Conservation (phyloP, 306 rosid species). For the Malus sieversii region DNA sequence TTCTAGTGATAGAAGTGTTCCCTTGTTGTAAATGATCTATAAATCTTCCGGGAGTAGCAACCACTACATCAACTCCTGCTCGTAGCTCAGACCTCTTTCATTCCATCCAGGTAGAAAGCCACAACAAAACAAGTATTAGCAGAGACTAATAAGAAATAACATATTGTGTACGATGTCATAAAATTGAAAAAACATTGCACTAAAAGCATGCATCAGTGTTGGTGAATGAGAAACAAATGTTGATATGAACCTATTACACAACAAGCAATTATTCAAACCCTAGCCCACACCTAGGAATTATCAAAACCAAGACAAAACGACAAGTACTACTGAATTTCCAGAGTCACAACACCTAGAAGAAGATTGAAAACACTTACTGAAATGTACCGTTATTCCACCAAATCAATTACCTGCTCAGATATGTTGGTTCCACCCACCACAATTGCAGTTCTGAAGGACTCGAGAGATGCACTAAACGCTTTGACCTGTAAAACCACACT, state of each 20-base stretch:
- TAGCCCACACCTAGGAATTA: constrained; percentile 1
- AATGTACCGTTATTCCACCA: background rate
- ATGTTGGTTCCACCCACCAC: constrained; percentile 87
- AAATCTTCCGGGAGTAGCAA: constrained; percentile 91
- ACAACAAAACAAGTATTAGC: background rate
- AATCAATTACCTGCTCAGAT: constrained; percentile 62
- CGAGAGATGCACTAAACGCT: constrained; percentile 74
- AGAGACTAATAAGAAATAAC: background rate
- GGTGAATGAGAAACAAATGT: background rate
- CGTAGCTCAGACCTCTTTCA: constrained; percentile 75
- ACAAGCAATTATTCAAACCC: background rate
- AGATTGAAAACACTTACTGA: background rate
- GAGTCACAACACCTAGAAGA: background rate
- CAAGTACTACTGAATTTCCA: background rate
- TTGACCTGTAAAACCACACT: constrained; percentile 53
- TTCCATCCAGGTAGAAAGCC: constrained; percentile 18
- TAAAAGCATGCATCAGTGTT: background rate
- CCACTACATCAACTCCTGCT: constrained; percentile 69
- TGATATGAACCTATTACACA: background rate
- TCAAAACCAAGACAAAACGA: background rate
- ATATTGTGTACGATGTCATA: background rate
- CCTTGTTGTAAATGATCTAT: constrained; percentile 87
- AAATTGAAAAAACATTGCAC: background rate
- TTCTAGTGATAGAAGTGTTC: constrained; percentile 68
- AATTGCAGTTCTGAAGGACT: constrained; percentile 68